Percentiles rank a stretch among this genome's conserved stretches.
phyloP scores from a whole-genome alignment of 2,329 filamentous ascomycete genomes.

The Sporothrix schenckii region DNA sequence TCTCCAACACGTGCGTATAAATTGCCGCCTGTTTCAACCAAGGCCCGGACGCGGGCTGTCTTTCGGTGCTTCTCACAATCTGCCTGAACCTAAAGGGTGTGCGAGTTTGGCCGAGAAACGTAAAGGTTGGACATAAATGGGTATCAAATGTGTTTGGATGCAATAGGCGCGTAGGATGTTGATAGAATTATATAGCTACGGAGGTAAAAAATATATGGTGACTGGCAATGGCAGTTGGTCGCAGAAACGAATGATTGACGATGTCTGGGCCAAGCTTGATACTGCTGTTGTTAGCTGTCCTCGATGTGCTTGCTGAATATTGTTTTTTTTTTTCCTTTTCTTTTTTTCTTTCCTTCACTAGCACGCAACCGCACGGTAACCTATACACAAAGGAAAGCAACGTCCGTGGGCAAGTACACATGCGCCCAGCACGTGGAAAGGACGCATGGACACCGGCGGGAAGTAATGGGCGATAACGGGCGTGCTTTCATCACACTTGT shows the following conservation, averaged over 20 bases:
- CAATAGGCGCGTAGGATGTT: neutral
- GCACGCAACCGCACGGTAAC: neutral
- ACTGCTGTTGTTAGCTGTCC: too few species aligned
- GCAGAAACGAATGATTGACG: neutral
- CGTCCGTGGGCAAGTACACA: constrained; percentile 12
- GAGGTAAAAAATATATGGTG: neutral
- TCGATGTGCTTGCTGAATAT: too few species aligned
- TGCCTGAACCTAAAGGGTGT: constrained; percentile 27
- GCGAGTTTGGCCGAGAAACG: constrained; percentile 2
- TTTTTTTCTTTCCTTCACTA: neutral
- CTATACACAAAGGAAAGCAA: neutral
- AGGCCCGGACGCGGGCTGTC: constrained; percentile 27
- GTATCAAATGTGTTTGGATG: neutral
- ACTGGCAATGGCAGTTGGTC: constrained; percentile 3
- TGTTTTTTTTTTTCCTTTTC: neutral
- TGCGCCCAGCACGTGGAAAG: constrained; percentile 22
- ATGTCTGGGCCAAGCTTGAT: neutral
- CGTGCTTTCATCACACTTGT: neutral
- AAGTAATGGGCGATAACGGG: neutral
- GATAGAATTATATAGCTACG: neutral
- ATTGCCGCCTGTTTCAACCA: constrained; percentile 28
- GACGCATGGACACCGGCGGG: constrained; percentile 4
- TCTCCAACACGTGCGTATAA: constrained; percentile 28
- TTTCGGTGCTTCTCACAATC: constrained; percentile 30
- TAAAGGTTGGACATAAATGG: neutral